Conservation (phyloP, 2,329 filamentous ascomycete genomes). For the Nigrospora oryzae region DNA sequence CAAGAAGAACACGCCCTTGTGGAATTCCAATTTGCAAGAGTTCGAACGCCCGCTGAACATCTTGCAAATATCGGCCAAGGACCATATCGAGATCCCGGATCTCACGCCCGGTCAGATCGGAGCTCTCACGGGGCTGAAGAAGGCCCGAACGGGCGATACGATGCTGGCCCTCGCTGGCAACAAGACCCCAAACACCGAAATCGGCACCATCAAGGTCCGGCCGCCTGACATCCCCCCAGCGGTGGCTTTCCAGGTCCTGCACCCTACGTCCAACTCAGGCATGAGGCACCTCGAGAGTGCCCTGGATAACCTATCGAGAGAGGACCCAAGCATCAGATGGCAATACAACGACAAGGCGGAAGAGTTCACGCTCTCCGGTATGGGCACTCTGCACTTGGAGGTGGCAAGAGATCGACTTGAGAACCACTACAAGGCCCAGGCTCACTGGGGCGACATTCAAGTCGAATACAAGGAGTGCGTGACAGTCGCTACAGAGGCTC, state of each 20-base stretch:
- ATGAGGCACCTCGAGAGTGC: constrained; percentile 73
- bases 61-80: constrained; percentile 81
- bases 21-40: constrained; percentile 78
- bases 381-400: constrained; percentile 94
- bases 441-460: constrained; percentile 82
- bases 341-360: constrained; percentile 82
- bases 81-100: constrained; percentile 74
- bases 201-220: constrained; percentile 72
- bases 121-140: constrained; percentile 82
- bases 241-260: constrained; percentile 93
- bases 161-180: constrained; percentile 62
- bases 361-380: constrained; percentile 86
- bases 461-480: constrained; percentile 91
- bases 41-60: constrained; percentile 74
- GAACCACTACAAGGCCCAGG: constrained; percentile 79
- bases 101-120: constrained; percentile 87
- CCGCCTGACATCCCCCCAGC: constrained; percentile 86
- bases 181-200: constrained; percentile 55
- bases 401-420: constrained; percentile 83
- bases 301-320: constrained; percentile 70
- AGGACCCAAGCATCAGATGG: constrained; percentile 88
- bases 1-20: constrained; percentile 64
- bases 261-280: constrained; percentile 68
- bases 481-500: constrained; percentile 43
- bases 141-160: constrained; percentile 89